A percentile compares a stretch with the other conserved stretches of the same genome.
Evolutionary conservation across 495 filamentous ascomycete genomes (phyloP).

Genomic region (Neurospora sp.): DNA sequence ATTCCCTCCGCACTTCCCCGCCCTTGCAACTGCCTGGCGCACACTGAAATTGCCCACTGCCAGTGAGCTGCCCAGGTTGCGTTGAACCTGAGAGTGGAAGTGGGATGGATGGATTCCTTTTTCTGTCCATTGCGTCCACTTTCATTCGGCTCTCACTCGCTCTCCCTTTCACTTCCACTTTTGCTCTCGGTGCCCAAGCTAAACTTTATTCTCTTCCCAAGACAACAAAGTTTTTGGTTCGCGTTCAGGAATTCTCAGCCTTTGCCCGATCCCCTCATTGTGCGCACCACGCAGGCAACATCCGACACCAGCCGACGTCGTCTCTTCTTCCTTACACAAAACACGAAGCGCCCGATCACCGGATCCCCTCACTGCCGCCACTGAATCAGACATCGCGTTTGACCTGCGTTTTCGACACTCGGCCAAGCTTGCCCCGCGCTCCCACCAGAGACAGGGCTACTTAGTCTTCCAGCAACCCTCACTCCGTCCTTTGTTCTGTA

Average conservation of each 20-base stretch:
- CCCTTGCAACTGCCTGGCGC: not conserved
- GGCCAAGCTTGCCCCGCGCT: not conserved
- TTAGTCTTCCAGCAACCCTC: not conserved
- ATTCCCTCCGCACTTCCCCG: not conserved
- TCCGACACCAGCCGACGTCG: not conserved
- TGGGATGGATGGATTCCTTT: not conserved
- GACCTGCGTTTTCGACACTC: not conserved
- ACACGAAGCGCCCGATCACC: not conserved
- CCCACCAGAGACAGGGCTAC: not conserved
- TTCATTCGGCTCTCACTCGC: not conserved
- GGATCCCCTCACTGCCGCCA: not conserved
- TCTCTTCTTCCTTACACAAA: not conserved
- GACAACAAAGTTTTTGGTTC: not conserved
- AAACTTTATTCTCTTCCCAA: not conserved
- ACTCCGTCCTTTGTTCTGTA: not conserved
- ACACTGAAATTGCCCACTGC: not conserved
- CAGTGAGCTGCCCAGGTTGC: not conserved
- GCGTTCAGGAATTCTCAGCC: not conserved
- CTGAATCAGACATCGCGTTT: not conserved
- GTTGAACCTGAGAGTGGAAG: not conserved
- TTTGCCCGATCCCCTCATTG: not conserved
- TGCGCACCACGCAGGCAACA: not conserved
- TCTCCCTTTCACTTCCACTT: not conserved
- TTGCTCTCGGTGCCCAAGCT: not conserved
- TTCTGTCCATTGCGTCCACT: not conserved